A percentile compares a stretch with the other conserved stretches of the same genome.
phyloP scores from a whole-genome alignment of 805 yeast species.

The Saturnispora besseyi region DNA sequence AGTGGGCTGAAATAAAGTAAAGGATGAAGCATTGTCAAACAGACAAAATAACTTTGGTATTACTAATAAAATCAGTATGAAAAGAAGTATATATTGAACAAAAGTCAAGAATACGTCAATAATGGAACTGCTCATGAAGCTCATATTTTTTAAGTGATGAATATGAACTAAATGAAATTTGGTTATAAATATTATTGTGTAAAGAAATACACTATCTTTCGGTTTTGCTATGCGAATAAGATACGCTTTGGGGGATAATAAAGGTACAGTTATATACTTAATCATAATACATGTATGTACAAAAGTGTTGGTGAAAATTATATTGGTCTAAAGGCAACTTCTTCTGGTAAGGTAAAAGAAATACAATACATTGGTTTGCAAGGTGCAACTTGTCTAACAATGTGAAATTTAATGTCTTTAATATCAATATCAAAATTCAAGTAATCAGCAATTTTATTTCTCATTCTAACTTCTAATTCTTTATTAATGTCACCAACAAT shows the following conservation, averaged over 20 bases:
- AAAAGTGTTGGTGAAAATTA: background rate
- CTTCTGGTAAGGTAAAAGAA: slow-evolving; percentile 61
- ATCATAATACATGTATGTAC: background rate
- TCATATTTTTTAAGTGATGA: too few species aligned
- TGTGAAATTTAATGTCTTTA: slow-evolving; percentile 52
- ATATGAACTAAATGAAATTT: too few species aligned
- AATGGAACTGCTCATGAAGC: too few species aligned
- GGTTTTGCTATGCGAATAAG: too few species aligned
- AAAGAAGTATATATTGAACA: too few species aligned
- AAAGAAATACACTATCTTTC: too few species aligned
- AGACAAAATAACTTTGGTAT: too few species aligned
- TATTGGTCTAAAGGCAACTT: slow-evolving; percentile 41
- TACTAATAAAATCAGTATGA: too few species aligned
- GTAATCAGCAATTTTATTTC: slow-evolving; percentile 39
- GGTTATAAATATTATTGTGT: too few species aligned
- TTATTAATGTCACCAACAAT: slow-evolving; percentile 55
- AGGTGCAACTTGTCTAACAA: slow-evolving; percentile 92
- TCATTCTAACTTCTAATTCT: slow-evolving; percentile 61
- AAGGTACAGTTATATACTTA: background rate
- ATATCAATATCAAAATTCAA: slow-evolving; percentile 41
- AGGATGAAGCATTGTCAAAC: too few species aligned
- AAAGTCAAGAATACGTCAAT: too few species aligned
- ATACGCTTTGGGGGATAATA: background rate
- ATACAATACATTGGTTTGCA: slow-evolving; percentile 95
- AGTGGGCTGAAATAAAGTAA: too few species aligned